These are phyloP conservation scores for Copromyces sp. DNA, from an alignment of 495 filamentous ascomycete genomes.

Conservation along the genomic window DNA sequence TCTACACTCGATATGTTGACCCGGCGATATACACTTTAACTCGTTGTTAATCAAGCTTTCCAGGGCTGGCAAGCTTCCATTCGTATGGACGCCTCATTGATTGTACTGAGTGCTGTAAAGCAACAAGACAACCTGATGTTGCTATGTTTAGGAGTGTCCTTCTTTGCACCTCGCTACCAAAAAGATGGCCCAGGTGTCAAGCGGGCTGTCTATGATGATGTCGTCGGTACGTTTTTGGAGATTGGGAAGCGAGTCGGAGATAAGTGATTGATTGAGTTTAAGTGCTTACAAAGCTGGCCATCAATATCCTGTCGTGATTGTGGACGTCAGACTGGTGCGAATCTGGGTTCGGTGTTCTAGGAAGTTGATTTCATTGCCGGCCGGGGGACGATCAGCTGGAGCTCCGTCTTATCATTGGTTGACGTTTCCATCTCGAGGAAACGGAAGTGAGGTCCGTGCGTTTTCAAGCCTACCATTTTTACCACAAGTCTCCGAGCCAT, in stretches of 20 bases:
- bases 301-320: background rate
- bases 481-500: background rate
- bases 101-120: background rate
- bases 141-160: background rate
- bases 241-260: background rate
- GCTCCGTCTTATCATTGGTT: background rate
- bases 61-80: background rate
- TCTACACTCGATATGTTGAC: background rate
- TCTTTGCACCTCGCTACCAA: background rate
- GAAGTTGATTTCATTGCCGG: background rate
- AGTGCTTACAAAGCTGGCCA: background rate
- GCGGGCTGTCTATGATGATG: background rate
- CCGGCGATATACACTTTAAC: background rate
- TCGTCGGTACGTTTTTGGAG: background rate
- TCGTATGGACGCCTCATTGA: background rate
- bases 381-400: background rate
- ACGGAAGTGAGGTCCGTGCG: background rate
- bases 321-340: background rate
- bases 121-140: background rate
- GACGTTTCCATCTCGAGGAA: background rate
- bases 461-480: background rate
- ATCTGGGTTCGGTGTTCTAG: background rate
- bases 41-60: background rate
- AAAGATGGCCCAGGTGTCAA: background rate
- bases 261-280: background rate